phyloP scores from a whole-genome alignment of 2,329 filamentous ascomycete genomes.

The Fusarium dlaminii region DNA sequence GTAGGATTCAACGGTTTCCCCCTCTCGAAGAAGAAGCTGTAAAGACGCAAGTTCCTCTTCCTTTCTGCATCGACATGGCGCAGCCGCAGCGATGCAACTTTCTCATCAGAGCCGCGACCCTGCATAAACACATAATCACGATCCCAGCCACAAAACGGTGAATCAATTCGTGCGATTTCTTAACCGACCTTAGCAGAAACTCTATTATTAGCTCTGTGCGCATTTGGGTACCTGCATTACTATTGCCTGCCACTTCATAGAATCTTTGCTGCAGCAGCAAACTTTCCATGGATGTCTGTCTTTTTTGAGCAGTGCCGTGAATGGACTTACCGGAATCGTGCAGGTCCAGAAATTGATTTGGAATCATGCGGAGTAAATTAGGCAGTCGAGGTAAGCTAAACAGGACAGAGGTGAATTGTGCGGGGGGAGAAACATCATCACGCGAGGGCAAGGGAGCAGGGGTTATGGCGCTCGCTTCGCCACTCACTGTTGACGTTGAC shows the following conservation, averaged over 20 bases:
- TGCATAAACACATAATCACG: constrained; percentile 1
- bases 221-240: constrained; percentile 23
- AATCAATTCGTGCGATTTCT: constrained; percentile 16
- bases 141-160: background rate
- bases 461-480: constrained; percentile 7
- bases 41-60: background rate
- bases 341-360: constrained; percentile 14
- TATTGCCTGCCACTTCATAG: background rate
- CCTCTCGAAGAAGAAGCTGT: constrained; percentile 5
- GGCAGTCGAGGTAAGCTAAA: background rate
- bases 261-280: background rate
- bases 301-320: background rate
- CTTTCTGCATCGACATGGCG: constrained; percentile 5
- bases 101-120: constrained; percentile 1
- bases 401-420: background rate
- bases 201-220: constrained; percentile 18
- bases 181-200: background rate
- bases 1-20: background rate
- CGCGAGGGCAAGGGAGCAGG: background rate
- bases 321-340: background rate
- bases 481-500: constrained; percentile 5
- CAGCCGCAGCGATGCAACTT: background rate
- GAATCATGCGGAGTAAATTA: constrained; percentile 10
- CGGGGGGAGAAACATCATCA: constrained; percentile 6
- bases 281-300: background rate